Evolutionary conservation across 108 stramenopile genomes (phyloP).

Genomic region (Fragilaria crotonensis): DNA sequence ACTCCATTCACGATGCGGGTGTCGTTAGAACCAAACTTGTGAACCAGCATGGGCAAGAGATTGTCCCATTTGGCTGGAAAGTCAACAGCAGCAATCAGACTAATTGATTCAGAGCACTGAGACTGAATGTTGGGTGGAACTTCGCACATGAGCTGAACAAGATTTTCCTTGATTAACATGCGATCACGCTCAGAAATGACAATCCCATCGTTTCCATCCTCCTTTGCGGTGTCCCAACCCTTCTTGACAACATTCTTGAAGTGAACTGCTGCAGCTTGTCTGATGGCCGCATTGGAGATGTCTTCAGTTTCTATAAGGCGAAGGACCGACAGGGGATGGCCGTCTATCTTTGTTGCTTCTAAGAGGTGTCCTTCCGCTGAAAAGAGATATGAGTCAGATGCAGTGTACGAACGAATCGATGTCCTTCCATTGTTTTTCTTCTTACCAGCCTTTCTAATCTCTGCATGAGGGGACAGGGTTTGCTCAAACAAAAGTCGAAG

Average conservation of each 20-base stretch:
- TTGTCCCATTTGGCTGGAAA: conserved; percentile 94
- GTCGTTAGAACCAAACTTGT: conserved; percentile 61
- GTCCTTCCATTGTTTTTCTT: not conserved
- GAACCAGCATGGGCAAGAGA: conserved; percentile 84
- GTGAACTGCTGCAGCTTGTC: conserved; percentile 88
- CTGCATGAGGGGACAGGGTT: conserved; percentile 57
- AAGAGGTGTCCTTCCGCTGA: conserved; percentile 60
- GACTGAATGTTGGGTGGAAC: conserved; percentile 85
- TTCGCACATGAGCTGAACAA: conserved; percentile 94
- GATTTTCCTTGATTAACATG: conserved; percentile 78
- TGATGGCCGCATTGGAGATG: conserved; percentile 30
- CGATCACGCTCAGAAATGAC: conserved; percentile 65
- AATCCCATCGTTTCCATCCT: conserved; percentile 42
- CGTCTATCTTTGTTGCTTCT: conserved; percentile 31
- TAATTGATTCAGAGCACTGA: conserved; percentile 90
- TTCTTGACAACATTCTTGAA: conserved; percentile 98
- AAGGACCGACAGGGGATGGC: conserved; percentile 56
- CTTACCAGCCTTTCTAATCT: conserved; percentile 40
- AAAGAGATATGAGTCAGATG: conserved; percentile 2
- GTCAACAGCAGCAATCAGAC: conserved; percentile 89
- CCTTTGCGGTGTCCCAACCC: conserved; percentile 83
- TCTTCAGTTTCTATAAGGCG: conserved; percentile 44
- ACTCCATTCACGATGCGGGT: conserved; percentile 85
- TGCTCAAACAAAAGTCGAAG: conserved; percentile 49
- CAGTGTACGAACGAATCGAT: not conserved